Evolutionary conservation across 495 filamentous ascomycete genomes (phyloP).

Genomic region (Hypoxylon lienhwacheense): DNA sequence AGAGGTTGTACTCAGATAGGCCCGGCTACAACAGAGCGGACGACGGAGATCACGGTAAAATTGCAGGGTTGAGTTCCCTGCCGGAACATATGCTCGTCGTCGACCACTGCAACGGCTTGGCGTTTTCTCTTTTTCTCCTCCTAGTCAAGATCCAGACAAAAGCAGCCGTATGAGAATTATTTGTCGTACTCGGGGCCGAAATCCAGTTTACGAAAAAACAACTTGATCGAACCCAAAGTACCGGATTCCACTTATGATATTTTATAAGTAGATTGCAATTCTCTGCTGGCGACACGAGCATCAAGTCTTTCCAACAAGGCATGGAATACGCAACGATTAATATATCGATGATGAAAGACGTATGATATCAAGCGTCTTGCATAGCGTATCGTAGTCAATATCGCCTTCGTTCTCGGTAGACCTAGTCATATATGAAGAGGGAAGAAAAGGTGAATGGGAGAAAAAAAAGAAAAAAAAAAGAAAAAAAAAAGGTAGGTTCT

Average conservation of each 20-base stretch:
- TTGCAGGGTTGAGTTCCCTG: slow-evolving; percentile 5
- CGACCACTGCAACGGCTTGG: slow-evolving; percentile 1
- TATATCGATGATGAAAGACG: slow-evolving; percentile 5
- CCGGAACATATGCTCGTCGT: slow-evolving; percentile 23
- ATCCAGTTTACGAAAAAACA: slow-evolving; percentile 18
- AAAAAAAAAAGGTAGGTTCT: slow-evolving; percentile 21
- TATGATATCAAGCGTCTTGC: slow-evolving; percentile 22
- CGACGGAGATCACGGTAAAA: slow-evolving; percentile 4
- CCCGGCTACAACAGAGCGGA: slow-evolving; percentile 14
- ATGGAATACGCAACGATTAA: slow-evolving; percentile 29
- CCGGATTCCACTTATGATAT: slow-evolving; percentile 21
- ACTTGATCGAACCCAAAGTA: slow-evolving; percentile 1
- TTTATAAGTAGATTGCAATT: slow-evolving; percentile 27
- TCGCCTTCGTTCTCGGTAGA: slow-evolving; percentile 7
- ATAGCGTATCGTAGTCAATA: slow-evolving; percentile 29
- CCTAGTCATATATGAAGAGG: slow-evolving; percentile 2
- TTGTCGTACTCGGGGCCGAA: slow-evolving; percentile 14
- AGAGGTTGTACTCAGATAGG: slow-evolving; percentile 27
- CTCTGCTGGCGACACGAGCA: slow-evolving; percentile 22
- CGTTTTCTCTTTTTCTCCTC: slow-evolving; percentile 24
- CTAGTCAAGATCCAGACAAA: slow-evolving; percentile 20
- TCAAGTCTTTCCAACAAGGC: slow-evolving; percentile 32
- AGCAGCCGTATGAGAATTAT: slow-evolving; percentile 10
- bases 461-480: too few species aligned
- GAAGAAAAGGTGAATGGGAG: slow-evolving; percentile 5